phyloP scores from a whole-genome alignment of 345 rosid genomes.

The Euphorbia peplus region DNA sequence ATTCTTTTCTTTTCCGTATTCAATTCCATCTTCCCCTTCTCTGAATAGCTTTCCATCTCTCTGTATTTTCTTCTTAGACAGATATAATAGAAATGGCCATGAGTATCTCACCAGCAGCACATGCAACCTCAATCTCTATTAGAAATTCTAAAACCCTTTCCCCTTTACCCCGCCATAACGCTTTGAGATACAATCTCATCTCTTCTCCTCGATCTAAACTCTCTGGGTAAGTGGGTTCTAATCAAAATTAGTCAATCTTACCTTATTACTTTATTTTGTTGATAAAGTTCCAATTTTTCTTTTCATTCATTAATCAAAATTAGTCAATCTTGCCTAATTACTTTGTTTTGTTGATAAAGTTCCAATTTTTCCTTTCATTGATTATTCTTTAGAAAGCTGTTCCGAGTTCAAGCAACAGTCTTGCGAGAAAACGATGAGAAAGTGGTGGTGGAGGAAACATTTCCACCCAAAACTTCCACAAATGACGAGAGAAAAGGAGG shows the following conservation, averaged over 20 bases:
- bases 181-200: not conserved
- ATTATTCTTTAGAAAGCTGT: conserved; percentile 25
- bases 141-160: not conserved
- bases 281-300: not conserved
- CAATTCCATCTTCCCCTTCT: not conserved
- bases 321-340: not conserved
- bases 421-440: conserved; percentile 68
- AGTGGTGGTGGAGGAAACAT: conserved; percentile 65
- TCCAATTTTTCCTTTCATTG: not conserved
- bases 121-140: conserved; percentile 20
- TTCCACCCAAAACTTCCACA: conserved; percentile 42
- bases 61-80: not conserved
- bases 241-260: not conserved
- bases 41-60: not conserved
- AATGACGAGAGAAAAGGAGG: conserved; percentile 23
- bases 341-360: not conserved
- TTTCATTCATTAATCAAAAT: not conserved
- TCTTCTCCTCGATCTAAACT: not conserved
- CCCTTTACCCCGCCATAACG: not conserved
- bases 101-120: conserved; percentile 20
- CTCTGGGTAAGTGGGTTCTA: not conserved
- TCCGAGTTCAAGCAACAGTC: conserved; percentile 48
- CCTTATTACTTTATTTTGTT: not conserved
- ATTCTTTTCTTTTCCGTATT: not conserved
- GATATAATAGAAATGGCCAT: conserved; percentile 18